phyloP scores from a whole-genome alignment of 805 yeast species.

The Candida odintsovae region DNA sequence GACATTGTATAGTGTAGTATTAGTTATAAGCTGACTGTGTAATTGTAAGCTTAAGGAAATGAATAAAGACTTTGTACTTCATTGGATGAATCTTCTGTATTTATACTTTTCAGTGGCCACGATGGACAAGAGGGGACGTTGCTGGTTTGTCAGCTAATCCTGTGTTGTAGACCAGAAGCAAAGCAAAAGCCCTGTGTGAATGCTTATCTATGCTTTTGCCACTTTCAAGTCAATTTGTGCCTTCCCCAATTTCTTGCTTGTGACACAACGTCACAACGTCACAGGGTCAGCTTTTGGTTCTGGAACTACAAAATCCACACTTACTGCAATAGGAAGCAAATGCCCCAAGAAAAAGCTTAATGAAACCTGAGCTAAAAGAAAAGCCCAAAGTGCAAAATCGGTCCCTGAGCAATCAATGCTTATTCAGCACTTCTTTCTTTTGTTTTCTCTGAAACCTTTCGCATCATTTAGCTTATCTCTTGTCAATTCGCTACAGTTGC shows the following conservation, averaged over 20 bases:
- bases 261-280: not conserved
- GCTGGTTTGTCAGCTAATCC: not conserved
- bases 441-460: no score
- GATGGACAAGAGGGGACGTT: not conserved
- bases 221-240: not conserved
- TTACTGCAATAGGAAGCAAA: not conserved
- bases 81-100: not conserved
- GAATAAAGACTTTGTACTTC: not conserved
- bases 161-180: no score
- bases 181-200: no score
- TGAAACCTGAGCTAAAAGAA: no score
- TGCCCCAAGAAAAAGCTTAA: not conserved
- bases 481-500: not conserved
- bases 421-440: no score
- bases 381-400: no score
- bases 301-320: not conserved
- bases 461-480: not conserved
- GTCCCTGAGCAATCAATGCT: no score
- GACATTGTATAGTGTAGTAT: slow-evolving; percentile 16
- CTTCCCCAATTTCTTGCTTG: not conserved
- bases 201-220: not conserved
- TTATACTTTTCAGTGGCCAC: not conserved
- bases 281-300: not conserved
- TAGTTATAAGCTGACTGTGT: not conserved
- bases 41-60: not conserved